phyloP scores from a whole-genome alignment of 2,329 filamentous ascomycete species.

The Cladosporium austrohemisphaericum region DNA sequence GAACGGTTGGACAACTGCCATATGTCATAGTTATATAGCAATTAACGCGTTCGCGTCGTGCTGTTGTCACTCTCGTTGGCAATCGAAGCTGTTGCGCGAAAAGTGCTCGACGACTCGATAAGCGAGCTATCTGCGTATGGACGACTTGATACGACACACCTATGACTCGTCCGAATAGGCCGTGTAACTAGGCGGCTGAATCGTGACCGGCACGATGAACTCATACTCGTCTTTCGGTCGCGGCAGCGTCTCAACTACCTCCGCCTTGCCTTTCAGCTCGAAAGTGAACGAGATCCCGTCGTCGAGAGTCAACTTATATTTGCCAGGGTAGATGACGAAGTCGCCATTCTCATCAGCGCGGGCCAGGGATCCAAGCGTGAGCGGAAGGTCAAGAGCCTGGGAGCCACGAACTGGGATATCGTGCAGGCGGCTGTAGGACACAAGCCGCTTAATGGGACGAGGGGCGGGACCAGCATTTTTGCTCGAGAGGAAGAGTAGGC shows the following conservation, averaged over 20 bases:
- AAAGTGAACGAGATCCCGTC: conserved; percentile 30
- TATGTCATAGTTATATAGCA: too few relatives aligned
- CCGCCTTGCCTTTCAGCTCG: conserved; percentile 17
- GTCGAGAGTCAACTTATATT: conserved; percentile 41
- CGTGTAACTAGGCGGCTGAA: conserved; percentile 6
- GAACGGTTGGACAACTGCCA: too few relatives aligned
- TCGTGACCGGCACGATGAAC: conserved; percentile 11
- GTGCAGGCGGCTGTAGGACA: conserved; percentile 25
- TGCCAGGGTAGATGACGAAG: conserved; percentile 41
- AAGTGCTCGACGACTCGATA: neutral
- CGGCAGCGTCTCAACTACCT: conserved; percentile 11
- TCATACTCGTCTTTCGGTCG: conserved; percentile 8
- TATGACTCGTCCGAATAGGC: neutral
- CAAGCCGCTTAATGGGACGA: conserved; percentile 42
- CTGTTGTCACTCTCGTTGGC: too few relatives aligned
- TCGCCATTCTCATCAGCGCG: conserved; percentile 38
- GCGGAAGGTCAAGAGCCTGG: conserved; percentile 31
- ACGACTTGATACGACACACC: too few relatives aligned
- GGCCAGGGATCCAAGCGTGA: conserved; percentile 39
- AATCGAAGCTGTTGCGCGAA: neutral
- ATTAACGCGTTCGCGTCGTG: too few relatives aligned
- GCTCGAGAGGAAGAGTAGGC: conserved; percentile 38
- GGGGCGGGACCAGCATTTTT: conserved; percentile 39
- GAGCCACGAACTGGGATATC: conserved; percentile 17
- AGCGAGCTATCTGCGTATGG: too few relatives aligned